Base-by-base conservation (phyloP, 148 eudicot species). In the Dianthus caryophyllus region DNA sequence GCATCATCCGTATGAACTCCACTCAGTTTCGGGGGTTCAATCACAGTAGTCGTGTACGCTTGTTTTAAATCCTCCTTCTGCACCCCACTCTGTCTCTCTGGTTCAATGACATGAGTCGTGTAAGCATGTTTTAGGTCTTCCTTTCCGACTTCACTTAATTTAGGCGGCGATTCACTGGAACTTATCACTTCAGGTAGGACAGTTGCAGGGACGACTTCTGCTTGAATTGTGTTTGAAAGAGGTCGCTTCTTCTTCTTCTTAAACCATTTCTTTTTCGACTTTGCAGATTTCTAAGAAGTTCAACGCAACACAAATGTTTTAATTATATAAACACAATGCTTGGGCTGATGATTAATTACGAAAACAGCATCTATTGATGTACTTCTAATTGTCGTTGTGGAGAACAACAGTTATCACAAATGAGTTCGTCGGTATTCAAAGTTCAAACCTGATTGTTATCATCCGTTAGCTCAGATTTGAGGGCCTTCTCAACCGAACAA, bases 401-500 rank as follows among this genome's bases (percentile, higher is more conserved):
- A n/a, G n/a, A n/a, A 5, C 12, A 64, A 25, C 36, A 55, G 14
- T 31, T n/a, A 21, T 7, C 4, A 13, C 14, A 55, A 13, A 25
- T 31, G 41, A 58, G 33, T 59, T 33, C 4, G 27, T 14, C 36
- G 31, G 36, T 29, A 27, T 65, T 43, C 20, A n/a, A n/a, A 33
- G 7, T 33, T 33, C 7, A 63, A 67, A 89, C 88, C 91, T 83
- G 84, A 49, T 38, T 75, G 74, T 75, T 81, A 71, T 80, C 84
- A 41, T 61, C 85, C 56, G 85, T 84, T 7, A 88, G 72, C 26
- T 77, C 83, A 49, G 85, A 82, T 75, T 85, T 71, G 31, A 93
- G 75, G 72, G 96, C 88, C 79, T 88, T 94, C 84, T 88, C 88
- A 49, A 90, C 73, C 7, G 90, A 80, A 66, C 84, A 84, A 46